Base-by-base conservation (phyloP, 495 filamentous ascomycete species). In the Bathelium albidoporum region DNA sequence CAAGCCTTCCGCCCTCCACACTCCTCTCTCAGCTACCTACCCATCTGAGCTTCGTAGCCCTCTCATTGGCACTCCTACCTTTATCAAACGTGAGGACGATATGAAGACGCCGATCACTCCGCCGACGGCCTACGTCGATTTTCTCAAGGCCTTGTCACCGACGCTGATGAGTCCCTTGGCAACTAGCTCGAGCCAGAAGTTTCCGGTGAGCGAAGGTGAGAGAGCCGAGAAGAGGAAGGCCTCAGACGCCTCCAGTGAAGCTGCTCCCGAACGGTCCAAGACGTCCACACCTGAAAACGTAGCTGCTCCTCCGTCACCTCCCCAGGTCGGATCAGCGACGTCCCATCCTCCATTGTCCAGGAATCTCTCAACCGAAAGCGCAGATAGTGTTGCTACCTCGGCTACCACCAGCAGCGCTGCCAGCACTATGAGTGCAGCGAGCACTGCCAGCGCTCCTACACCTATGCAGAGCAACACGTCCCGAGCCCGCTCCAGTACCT, bases 101-200 rank as follows among this genome's bases (percentile, higher is more conserved):
- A 73, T 78, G 36, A 85, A 85, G 69, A 96, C 91, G 2, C 93
- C 92, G 58, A 95, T 97, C 76, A 94, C 88, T n/a, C 92, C 93
- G 31, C 93, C 93, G 1, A 78, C 81, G 3, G 91, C 93, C 61
- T 97, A 97, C 71, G 88, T 90, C 45, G 89, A 97, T 68, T 97
- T 97, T 71, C 84, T 97, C 61, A 89, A 89, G 70, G 84, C 85
- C 7, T 77, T 91, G 43, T 89, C 88, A 12, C 89, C 89, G 1
- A 79, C 85, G 28, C 76, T 87, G 58, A 70, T 75, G 73, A 78
- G 74, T 65, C 74, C 75, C 18, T 67, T 72, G 32, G 53, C 69
- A 52, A 74, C 70, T 22, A 69, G 73, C 32, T 70, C 71, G 44
- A 75, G 72, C 68, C 59, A 55, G 49, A 55, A 55, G 49, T 55